Conservation (phyloP, 208 protist species). For the Naegleria lovaniensis region DNA sequence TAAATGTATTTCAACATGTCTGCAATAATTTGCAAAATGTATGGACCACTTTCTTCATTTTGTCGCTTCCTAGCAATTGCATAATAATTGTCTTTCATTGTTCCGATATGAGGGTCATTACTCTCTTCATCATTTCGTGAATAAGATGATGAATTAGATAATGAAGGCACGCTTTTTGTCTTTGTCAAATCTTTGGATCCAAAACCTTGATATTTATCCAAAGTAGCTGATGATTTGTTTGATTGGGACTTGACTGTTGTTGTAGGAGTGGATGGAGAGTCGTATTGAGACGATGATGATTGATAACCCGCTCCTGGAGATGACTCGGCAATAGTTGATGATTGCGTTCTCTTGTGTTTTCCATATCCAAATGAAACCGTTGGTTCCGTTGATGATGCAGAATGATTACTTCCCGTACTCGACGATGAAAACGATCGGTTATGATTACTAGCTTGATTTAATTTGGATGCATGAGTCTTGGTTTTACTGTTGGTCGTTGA, state of each 20-base stretch:
- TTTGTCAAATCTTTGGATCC: not conserved
- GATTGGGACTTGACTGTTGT: not conserved
- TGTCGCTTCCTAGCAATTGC: not conserved
- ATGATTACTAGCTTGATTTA: not conserved
- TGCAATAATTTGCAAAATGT: not conserved
- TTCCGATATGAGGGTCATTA: not conserved
- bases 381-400: too few species aligned
- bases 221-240: not conserved
- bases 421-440: not conserved
- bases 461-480: too few species aligned
- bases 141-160: not conserved
- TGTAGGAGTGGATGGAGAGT: not conserved
- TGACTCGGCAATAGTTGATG: not conserved
- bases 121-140: too few species aligned
- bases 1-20: slow-evolving; percentile 25
- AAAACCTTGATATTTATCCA: not conserved
- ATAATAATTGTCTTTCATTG: slow-evolving; percentile 24
- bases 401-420: not conserved
- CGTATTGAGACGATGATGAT: not conserved
- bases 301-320: not conserved
- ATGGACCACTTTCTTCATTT: not conserved
- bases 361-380: not conserved
- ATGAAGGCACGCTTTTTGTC: not conserved
- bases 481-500: too few species aligned
- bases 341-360: not conserved